These are phyloP conservation scores for Russula brevipes DNA, from an alignment of 768 basidiomycete species.

Conservation along the genomic window DNA sequence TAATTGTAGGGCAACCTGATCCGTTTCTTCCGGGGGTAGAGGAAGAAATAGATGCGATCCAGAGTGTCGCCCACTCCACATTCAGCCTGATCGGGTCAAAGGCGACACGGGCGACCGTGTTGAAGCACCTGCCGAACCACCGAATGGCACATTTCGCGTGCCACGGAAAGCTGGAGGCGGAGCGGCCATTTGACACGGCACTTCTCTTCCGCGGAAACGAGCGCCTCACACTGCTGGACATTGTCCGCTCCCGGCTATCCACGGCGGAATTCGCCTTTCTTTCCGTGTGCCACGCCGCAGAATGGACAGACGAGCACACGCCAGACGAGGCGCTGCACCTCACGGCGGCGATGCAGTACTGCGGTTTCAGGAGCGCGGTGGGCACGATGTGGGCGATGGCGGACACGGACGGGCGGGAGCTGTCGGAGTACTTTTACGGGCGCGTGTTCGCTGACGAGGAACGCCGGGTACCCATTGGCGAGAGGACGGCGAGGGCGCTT, in stretches of 20 bases:
- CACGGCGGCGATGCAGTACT: constrained; percentile 22
- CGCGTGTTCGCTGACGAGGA: neutral
- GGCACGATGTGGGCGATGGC: constrained; percentile 23
- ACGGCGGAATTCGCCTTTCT: constrained; percentile 7
- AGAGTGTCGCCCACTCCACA: neutral
- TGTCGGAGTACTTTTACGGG: constrained; percentile 10
- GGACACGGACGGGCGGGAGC: constrained; percentile 14
- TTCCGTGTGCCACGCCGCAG: constrained; percentile 20
- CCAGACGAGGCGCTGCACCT: constrained; percentile 24
- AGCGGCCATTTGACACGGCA: constrained; percentile 6
- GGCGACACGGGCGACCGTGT: neutral
- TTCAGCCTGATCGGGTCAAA: neutral
- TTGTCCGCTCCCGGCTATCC: constrained; percentile 7
- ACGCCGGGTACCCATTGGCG: neutral
- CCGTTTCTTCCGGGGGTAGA: constrained; percentile 3
- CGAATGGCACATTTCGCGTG: constrained; percentile 16
- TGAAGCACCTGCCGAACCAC: neutral
- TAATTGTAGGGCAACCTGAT: constrained; percentile 6
- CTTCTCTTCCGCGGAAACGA: constrained; percentile 2
- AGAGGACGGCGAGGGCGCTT: constrained; percentile 3
- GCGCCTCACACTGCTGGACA: constrained; percentile 9
- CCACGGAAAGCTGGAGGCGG: constrained; percentile 6
- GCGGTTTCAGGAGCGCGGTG: constrained; percentile 16
- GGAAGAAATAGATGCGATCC: neutral
- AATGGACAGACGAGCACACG: neutral